Evolutionary conservation across 768 basidiomycete species (phyloP).

Genomic region (Cytidiella melzeri): DNA sequence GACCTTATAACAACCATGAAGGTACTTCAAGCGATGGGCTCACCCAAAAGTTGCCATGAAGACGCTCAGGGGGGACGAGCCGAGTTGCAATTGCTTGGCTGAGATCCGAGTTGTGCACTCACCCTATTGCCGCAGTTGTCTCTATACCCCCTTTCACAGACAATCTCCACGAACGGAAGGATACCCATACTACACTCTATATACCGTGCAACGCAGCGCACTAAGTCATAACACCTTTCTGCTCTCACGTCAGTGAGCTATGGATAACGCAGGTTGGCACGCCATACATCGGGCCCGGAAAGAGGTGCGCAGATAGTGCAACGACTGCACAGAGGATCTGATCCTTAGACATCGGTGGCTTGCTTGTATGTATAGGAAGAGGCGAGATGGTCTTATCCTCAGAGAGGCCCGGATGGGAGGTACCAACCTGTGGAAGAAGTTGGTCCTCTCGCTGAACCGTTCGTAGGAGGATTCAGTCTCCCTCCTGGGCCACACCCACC

Average conservation of each 20-base stretch:
- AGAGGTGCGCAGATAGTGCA: constrained; percentile 32
- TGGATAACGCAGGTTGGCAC: constrained; percentile 79
- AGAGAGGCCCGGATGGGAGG: constrained; percentile 42
- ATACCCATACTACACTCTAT: neutral
- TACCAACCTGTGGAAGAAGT: constrained; percentile 53
- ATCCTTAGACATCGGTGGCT: no score
- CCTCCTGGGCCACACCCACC: constrained; percentile 26
- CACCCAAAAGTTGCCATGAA: no score
- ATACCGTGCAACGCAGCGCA: neutral
- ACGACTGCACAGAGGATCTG: constrained; percentile 23
- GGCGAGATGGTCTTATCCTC: constrained; percentile 21
- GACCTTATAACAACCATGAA: no score
- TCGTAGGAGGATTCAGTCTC: constrained; percentile 50
- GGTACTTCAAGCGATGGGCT: no score
- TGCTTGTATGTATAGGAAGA: constrained; percentile 16
- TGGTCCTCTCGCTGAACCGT: constrained; percentile 48
- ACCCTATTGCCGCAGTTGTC: no score
- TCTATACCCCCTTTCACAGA: no score
- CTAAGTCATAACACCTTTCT: neutral
- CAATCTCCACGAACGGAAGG: no score
- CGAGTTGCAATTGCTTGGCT: no score
- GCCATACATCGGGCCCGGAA: constrained; percentile 53
- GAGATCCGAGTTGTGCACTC: no score
- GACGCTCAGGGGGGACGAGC: no score
- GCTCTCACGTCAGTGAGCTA: constrained; percentile 20